Conservation (phyloP, 2,329 filamentous ascomycete genomes). For the Fusarium sp. region DNA sequence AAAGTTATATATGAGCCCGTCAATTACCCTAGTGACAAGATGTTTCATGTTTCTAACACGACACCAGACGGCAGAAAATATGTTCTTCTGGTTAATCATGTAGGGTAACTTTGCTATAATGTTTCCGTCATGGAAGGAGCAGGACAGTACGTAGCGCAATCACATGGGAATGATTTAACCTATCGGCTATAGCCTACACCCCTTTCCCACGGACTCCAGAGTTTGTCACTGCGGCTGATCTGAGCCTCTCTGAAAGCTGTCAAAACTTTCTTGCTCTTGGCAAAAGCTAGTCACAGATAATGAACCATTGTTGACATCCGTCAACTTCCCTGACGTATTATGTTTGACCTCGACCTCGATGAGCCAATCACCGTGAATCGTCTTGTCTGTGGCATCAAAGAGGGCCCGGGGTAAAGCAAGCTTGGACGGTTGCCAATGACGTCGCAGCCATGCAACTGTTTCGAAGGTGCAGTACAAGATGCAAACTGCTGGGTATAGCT, state of each 20-base stretch:
- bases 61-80: background rate
- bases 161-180: slow-evolving; percentile 35
- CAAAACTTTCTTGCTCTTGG: slow-evolving; percentile 20
- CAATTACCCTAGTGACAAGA: background rate
- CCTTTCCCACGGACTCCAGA: background rate
- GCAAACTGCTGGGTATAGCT: slow-evolving; percentile 26
- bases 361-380: slow-evolving; percentile 22
- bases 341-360: slow-evolving; percentile 28
- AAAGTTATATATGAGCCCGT: no score
- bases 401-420: slow-evolving; percentile 40
- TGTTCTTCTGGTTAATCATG: background rate
- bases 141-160: background rate
- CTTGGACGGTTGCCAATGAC: slow-evolving; percentile 40
- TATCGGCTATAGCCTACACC: slow-evolving; percentile 1
- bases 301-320: slow-evolving; percentile 7
- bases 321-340: slow-evolving; percentile 32
- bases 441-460: slow-evolving; percentile 40
- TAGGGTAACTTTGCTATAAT: slow-evolving; percentile 1
- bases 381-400: slow-evolving; percentile 20
- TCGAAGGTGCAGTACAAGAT: slow-evolving; percentile 31
- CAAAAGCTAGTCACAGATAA: slow-evolving; percentile 7
- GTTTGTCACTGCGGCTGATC: slow-evolving; percentile 3
- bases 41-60: background rate
- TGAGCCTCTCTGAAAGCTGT: background rate
- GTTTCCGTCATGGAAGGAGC: background rate